Evolutionary conservation across 352 stramenopile species (phyloP), one percentile per base, ranked within the genome.

Genomic region (Blastocystis sp.): DNA sequence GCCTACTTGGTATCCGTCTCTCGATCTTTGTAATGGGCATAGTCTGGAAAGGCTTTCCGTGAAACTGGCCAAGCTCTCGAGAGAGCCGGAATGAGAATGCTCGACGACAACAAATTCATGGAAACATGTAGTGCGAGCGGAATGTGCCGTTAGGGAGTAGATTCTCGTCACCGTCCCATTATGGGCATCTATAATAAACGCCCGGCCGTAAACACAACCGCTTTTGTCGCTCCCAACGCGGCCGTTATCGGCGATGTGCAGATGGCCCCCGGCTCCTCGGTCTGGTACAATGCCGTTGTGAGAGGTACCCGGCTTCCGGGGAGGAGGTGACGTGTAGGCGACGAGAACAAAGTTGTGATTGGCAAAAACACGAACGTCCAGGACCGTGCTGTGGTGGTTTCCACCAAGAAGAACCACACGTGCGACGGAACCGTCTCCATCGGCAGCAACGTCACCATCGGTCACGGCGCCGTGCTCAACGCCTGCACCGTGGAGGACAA

Each of bases 261-360:
- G 91, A 95, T 98, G 82, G 95, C 93, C 91, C 94, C 96, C 91
- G 94, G 97, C 90, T 94, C 94, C 29, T 98, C 95, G 26, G 93
- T 98, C 90, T 98, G 95, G 92, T 98, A 98, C 93, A 97, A 97
- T 92, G 94, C 97, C 39, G 94, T 98, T 71, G 95, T 98, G 89
- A 94, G 96, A 91, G 96, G 93, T 90, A 93, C 9, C 6, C 26
- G 13, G 13, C 13, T 24, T 29, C 13, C 29, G 16, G 26, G 51
- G 41, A 51, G 45, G n/a, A 45, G 1, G 39, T 85, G 1, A 89
- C 79, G 76, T 76, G 67, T 90, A 93, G 92, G 94, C 77, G 94
- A 96, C 92, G 90, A 95, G 61, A 96, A 96, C 92, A 93, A 94
- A 88, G 94, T 97, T 59, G 96, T 95, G 90, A 97, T 98, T 90